Percentiles rank a stretch among this genome's conserved stretches.
Conservation (phyloP, 164 flowering plant genomes). For the Stephania cephalantha region DNA sequence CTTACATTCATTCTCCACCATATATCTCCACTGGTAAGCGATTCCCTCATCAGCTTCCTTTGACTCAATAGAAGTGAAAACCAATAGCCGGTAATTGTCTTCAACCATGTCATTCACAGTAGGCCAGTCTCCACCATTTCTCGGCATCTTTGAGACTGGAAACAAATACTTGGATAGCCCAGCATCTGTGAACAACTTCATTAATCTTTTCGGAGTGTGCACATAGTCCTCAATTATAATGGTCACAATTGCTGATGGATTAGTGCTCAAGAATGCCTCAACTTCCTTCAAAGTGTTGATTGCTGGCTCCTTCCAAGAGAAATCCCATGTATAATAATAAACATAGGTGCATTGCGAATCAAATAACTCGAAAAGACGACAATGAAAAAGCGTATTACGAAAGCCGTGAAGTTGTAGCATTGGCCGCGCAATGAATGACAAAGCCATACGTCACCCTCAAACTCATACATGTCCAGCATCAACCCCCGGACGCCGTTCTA, state of each 20-base stretch:
- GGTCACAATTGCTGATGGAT: slow-evolving; percentile 84
- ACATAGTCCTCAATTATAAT: slow-evolving; percentile 98
- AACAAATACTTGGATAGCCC: slow-evolving; percentile 83
- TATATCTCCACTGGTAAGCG: slow-evolving; percentile 94
- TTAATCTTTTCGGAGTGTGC: slow-evolving; percentile 80
- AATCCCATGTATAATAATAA: neutral
- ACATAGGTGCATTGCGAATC: neutral
- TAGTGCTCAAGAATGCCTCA: slow-evolving; percentile 66
- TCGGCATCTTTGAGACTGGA: slow-evolving; percentile 89
- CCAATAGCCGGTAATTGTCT: slow-evolving; percentile 70
- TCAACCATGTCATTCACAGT: slow-evolving; percentile 77
- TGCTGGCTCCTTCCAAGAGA: slow-evolving; percentile 72
- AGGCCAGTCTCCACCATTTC: slow-evolving; percentile 91
- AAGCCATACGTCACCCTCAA: slow-evolving; percentile 87
- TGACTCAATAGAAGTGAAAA: slow-evolving; percentile 82
- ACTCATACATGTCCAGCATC: slow-evolving; percentile 99
- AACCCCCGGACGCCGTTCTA: slow-evolving; percentile 98
- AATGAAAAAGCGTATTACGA: slow-evolving; percentile 45
- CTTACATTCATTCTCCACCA: slow-evolving; percentile 93
- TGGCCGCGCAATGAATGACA: slow-evolving; percentile 89
- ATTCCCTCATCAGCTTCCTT: slow-evolving; percentile 90
- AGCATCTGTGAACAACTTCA: slow-evolving; percentile 68
- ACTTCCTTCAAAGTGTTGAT: slow-evolving; percentile 89
- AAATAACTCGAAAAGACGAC: neutral
- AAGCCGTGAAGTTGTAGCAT: slow-evolving; percentile 95